Evolutionary conservation across 768 basidiomycete genomes (phyloP).

Genomic region (Lactarius deliciosus): DNA sequence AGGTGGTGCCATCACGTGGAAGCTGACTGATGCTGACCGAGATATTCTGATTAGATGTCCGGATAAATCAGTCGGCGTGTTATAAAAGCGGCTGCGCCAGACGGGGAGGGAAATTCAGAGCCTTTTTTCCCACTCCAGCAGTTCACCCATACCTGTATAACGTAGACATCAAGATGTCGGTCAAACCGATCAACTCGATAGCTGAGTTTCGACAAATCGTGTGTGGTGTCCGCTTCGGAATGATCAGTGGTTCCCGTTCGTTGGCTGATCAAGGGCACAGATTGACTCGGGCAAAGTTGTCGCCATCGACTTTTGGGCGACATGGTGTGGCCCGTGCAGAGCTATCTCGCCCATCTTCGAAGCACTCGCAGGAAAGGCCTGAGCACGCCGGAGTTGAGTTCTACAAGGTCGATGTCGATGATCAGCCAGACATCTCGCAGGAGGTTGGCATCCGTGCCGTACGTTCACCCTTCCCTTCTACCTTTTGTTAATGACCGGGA

Average conservation of each 20-base stretch:
- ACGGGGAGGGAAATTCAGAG: not conserved
- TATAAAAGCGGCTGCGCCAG: not conserved
- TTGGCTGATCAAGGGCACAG: slow-evolving; percentile 30
- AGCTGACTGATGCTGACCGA: not conserved
- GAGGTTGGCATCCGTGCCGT: slow-evolving; percentile 66
- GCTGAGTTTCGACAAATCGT: slow-evolving; percentile 47
- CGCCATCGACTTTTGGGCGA: slow-evolving; percentile 74
- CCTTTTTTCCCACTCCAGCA: not conserved
- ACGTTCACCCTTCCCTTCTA: slow-evolving; percentile 33
- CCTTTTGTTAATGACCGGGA: not conserved
- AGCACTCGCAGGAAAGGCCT: slow-evolving; percentile 42
- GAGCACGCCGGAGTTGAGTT: slow-evolving; percentile 46
- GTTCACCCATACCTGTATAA: not conserved
- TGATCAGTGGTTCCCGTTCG: not conserved
- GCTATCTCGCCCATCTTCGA: slow-evolving; percentile 66
- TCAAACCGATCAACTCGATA: slow-evolving; percentile 39
- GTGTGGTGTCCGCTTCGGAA: slow-evolving; percentile 31
- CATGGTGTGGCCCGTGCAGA: slow-evolving; percentile 74
- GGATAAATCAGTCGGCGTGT: not conserved
- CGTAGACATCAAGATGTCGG: slow-evolving; percentile 37
- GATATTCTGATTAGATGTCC: not conserved
- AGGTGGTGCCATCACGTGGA: not conserved
- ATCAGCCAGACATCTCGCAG: slow-evolving; percentile 48
- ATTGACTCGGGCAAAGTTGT: slow-evolving; percentile 49
- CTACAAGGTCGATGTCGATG: slow-evolving; percentile 76